Evolutionary conservation across 1,284 basidiomycete species (phyloP), one percentile per base, ranked within the genome.

Genomic region (Sporisorium exsertum): DNA sequence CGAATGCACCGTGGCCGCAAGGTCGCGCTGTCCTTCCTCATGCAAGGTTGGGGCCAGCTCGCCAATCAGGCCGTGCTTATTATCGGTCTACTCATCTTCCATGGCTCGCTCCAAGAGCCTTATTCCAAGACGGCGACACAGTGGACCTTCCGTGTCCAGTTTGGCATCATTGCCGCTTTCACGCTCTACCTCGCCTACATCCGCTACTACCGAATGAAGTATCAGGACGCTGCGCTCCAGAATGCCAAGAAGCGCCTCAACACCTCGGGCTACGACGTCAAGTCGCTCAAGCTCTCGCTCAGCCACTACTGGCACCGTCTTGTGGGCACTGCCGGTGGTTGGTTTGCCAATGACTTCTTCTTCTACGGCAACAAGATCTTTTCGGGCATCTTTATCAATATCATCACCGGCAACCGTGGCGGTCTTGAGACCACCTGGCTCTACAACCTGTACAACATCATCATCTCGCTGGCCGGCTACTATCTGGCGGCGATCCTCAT

Each of bases 171-270:
- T 81, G 86, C 87, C 45, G 77, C 86, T 24, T 85, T 88, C 73
- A 89, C 88, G 33, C 84, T 88, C 33, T 89, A 88, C 87, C 87
- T 89, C 47, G 86, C 85, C 53, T 89, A 89, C 87, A 87, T 86
- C 84, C 88, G 88, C 81, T 88, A 87, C 85, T 89, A 88, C 86
- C 72, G 78, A 51, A 80, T 86, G 77, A 65, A 66, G 85, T 87
- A 83, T 86, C 86, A 76, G 72, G 81, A 81, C 27, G 68, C 64
- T 9, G 87, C 86, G 2, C 82, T 89, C 35, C 63, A 75, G 26
- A 78, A 84, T 57, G 87, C 87, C 66, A 89, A 89, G 85, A 86
- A 87, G 81, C 82, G 87, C 61, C 84, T 86, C 29, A 71, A 82
- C 73, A 82, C 81, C 16, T 88, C 87, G 0, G 89, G 88, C 40